Base-by-base conservation (phyloP, 345 rosid species). In the Eucalyptus regnans region DNA sequence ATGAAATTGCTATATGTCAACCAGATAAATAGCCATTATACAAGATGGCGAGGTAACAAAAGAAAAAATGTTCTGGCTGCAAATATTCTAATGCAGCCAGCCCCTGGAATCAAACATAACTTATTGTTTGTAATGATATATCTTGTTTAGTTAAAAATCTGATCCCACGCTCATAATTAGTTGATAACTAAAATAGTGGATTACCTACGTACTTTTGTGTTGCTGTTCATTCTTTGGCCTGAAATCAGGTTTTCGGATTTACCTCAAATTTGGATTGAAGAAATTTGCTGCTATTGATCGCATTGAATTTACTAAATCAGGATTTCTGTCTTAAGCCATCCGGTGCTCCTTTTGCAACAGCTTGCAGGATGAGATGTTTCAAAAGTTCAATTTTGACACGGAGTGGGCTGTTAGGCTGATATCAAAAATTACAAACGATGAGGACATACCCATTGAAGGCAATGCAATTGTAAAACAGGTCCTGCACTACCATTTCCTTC, bases 311-410 rank as follows among this genome's bases (percentile, higher is more conserved):
- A 68, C 80, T 68, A 33, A 68, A 68, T 41, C 15, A 76, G 48
- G 46, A 71, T 71, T 68, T n/a, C 76, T 76, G 46, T 20, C 46
- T 76, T 76, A 18, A 76, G 83, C 48, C 27, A 37, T 76, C 27
- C 0, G 5, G 83, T 76, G 83, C 83, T 76, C 5, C 83, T 37
- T 76, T 76, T 76, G 79, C 44, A 76, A 91, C 95, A 97, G 99
- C 94, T 93, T 97, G 95, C 97, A 97, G 94, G 99, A 97, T 94
- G 99, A 97, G 94, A 96, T 97, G 97, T 97, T 97, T 93, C 97
- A 94, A 90, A 97, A 96, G 94, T 97, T 97, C 49, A 96, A 95
- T 93, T 96, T 97, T 91, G 99, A 97, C 91, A 95, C 96, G 49
- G 96, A 95, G 89, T 97, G 99, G 99, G 99, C 98, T 51, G 98